These are phyloP conservation scores for Annulohypoxylon nitens DNA, from an alignment of 495 filamentous ascomycete species.

Conservation along the genomic window DNA sequence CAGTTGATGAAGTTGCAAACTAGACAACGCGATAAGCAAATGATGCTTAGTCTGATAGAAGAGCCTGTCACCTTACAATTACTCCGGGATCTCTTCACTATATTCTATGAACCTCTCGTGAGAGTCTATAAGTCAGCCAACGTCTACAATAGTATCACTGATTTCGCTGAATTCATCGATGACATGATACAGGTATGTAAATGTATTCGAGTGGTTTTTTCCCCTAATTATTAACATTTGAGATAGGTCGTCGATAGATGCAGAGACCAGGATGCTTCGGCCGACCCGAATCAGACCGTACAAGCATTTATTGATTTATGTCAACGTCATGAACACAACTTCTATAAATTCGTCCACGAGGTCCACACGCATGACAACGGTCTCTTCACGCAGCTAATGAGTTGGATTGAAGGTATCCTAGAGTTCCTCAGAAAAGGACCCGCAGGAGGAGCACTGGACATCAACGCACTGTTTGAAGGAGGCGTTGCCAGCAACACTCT, in stretches of 20 bases:
- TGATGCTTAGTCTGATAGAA: conserved; percentile 97
- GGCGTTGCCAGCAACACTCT: conserved; percentile 75
- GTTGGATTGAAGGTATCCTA: conserved; percentile 96
- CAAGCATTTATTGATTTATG: conserved; percentile 98
- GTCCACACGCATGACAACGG: conserved; percentile 98
- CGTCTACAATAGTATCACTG: conserved; percentile 95
- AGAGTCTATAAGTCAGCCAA: conserved; percentile 99
- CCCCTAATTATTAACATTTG: conserved; percentile 31
- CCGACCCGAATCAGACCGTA: conserved; percentile 98
- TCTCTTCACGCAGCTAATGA: conserved; percentile 94
- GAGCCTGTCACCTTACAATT: conserved; percentile 93
- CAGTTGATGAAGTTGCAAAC: conserved; percentile 94
- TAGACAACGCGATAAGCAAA: conserved; percentile 91
- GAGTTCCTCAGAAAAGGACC: conserved; percentile 92
- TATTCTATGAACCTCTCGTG: conserved; percentile 98
- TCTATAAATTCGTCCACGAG: conserved; percentile 99
- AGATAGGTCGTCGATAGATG: conserved; percentile 81
- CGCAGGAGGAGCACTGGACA: conserved; percentile 81
- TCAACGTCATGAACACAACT: conserved; percentile 92
- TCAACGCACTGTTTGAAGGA: conserved; percentile 90
- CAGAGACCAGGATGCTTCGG: conserved; percentile 89
- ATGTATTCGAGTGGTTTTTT: neutral
- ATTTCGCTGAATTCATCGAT: conserved; percentile 92
- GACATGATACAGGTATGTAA: conserved; percentile 78
- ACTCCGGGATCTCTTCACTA: conserved; percentile 96